phyloP scores from a whole-genome alignment of 78 protist species.

The Anaeramoeba ignava region DNA sequence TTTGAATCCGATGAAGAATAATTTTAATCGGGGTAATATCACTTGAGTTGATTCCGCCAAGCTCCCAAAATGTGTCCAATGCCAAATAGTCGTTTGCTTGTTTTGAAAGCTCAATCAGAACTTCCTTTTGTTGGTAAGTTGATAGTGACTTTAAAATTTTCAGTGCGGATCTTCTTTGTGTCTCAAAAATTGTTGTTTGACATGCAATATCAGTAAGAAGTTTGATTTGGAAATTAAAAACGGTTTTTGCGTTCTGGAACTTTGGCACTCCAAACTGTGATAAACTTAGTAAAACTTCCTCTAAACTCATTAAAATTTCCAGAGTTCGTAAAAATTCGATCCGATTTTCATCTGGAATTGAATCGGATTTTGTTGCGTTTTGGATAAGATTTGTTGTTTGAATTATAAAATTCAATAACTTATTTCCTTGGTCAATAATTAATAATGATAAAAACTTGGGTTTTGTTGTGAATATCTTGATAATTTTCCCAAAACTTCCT shows the following conservation, averaged over 20 bases:
- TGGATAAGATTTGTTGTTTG: not conserved
- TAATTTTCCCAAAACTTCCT: not conserved
- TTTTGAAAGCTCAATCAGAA: not conserved
- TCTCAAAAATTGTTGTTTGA: not conserved
- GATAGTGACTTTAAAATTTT: not conserved
- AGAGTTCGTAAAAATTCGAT: not conserved
- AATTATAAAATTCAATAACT: not conserved
- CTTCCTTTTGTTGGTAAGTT: not conserved
- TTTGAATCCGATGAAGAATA: not conserved
- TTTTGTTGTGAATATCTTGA: not conserved
- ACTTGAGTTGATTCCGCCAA: not conserved
- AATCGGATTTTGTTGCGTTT: not conserved
- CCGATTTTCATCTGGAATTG: not conserved
- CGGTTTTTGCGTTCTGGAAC: not conserved
- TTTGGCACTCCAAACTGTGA: not conserved
- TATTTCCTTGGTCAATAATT: not conserved
- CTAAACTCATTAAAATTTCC: not conserved
- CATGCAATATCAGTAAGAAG: not conserved
- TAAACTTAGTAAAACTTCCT: not conserved
- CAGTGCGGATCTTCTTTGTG: not conserved
- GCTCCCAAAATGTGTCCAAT: not conserved
- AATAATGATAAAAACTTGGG: not conserved
- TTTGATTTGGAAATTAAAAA: not conserved
- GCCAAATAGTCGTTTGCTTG: not conserved
- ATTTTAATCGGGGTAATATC: not conserved